phyloP scores from a whole-genome alignment of 2,329 filamentous ascomycete genomes.

The Ophiostoma australiae region DNA sequence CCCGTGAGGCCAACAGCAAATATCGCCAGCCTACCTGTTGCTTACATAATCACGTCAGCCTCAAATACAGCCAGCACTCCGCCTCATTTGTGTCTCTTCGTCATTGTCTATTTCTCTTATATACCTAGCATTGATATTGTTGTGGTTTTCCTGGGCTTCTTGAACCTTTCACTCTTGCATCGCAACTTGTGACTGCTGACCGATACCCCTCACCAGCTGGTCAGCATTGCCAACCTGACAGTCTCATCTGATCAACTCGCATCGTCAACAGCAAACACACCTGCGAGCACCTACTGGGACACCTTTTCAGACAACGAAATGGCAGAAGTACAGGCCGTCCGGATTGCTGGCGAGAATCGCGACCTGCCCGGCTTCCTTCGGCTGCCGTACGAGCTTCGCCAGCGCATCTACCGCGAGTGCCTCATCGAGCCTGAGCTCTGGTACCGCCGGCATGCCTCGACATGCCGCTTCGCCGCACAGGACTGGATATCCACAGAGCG shows the following conservation, averaged over 20 bases:
- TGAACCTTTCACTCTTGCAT: background rate
- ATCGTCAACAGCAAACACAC: background rate
- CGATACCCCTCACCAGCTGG: background rate
- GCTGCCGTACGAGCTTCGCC: conserved; percentile 22
- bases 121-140: background rate
- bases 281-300: background rate
- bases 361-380: conserved; percentile 16
- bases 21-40: background rate
- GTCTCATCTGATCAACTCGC: background rate
- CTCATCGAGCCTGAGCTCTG: conserved; percentile 23
- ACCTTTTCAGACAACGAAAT: background rate
- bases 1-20: background rate
- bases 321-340: background rate
- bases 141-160: background rate
- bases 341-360: background rate
- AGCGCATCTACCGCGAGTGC: conserved; percentile 21
- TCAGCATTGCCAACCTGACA: background rate
- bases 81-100: background rate
- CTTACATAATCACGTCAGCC: background rate
- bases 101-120: background rate
- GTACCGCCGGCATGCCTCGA: conserved; percentile 3
- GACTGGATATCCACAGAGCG: conserved; percentile 11
- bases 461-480: conserved; percentile 11
- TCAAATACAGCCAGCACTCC: background rate
- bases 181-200: background rate